Conservation (phyloP, 2,329 filamentous ascomycete species). For the Pseudogymnoascus sp. region DNA sequence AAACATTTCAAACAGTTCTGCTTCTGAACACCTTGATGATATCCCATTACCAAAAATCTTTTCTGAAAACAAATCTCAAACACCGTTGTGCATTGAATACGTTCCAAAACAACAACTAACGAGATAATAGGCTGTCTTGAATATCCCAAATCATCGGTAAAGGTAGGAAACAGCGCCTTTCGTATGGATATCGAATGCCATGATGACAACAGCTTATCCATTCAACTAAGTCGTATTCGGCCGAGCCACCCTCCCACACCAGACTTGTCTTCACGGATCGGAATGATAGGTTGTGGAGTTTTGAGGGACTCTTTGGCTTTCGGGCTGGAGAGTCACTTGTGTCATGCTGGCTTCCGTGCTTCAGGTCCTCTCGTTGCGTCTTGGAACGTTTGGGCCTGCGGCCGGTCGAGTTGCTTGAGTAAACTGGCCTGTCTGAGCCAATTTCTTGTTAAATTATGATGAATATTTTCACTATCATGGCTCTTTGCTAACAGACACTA, state of each 20-base stretch:
- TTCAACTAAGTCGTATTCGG: conserved; percentile 58
- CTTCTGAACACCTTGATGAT: conserved; percentile 64
- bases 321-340: conserved; percentile 24
- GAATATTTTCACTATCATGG: not conserved
- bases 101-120: not conserved
- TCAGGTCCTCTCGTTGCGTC: conserved; percentile 46
- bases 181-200: conserved; percentile 16
- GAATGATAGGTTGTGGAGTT: conserved; percentile 74
- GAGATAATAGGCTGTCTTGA: not conserved
- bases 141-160: conserved; percentile 3
- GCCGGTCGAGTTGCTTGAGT: conserved; percentile 60
- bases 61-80: conserved; percentile 38
- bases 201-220: conserved; percentile 67
- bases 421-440: conserved; percentile 58
- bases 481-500: conserved; percentile 1
- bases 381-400: conserved; percentile 40
- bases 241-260: conserved; percentile 70
- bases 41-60: conserved; percentile 54
- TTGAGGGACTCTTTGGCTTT: conserved; percentile 25
- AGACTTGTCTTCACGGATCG: conserved; percentile 42
- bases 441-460: conserved; percentile 2
- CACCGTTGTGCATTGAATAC: not conserved
- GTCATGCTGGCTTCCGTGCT: conserved; percentile 56
- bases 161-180: conserved; percentile 17
- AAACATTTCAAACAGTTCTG: conserved; percentile 60